Percentiles rank a stretch among this genome's conserved stretches.
Evolutionary conservation across 2,329 filamentous ascomycete genomes (phyloP).

Genomic region (Diaporthe sp.): DNA sequence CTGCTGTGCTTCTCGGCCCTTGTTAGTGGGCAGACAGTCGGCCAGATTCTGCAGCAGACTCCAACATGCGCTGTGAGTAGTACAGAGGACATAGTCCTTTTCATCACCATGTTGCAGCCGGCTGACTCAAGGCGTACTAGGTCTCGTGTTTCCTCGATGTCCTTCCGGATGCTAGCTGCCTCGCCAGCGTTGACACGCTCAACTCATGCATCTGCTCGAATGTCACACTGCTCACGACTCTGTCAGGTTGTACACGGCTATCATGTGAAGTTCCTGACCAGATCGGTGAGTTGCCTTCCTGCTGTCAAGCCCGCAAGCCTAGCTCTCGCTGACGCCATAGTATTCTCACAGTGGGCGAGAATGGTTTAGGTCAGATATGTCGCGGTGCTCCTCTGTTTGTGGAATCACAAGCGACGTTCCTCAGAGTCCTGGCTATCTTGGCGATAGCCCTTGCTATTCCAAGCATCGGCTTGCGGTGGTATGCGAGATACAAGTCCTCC

Average conservation of each 20-base stretch:
- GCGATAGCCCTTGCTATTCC: constrained; percentile 17
- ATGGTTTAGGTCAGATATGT: constrained; percentile 1
- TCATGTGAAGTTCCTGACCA: constrained; percentile 27
- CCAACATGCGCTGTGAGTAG: constrained; percentile 30
- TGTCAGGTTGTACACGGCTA: constrained; percentile 28
- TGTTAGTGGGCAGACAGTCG: constrained; percentile 22
- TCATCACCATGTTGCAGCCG: not conserved
- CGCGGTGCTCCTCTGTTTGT: constrained; percentile 8
- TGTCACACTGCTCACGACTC: constrained; percentile 15
- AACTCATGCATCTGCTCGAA: constrained; percentile 33
- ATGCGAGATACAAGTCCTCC: constrained; percentile 23
- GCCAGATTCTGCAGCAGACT: constrained; percentile 19
- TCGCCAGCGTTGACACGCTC: constrained; percentile 10
- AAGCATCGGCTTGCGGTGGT: constrained; percentile 30
- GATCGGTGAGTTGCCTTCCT: not conserved
- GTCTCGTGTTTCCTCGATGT: constrained; percentile 23
- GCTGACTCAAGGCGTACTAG: not conserved
- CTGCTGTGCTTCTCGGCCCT: constrained; percentile 26
- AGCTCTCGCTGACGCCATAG: not conserved
- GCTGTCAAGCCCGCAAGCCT: not conserved
- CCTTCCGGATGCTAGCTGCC: not conserved
- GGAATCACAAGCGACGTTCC: constrained; percentile 18
- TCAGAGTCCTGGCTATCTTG: constrained; percentile 19
- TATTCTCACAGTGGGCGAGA: not conserved
- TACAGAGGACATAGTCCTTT: not conserved